Conservation (phyloP, 441 rosid genomes). For the Geranium incanum region DNA sequence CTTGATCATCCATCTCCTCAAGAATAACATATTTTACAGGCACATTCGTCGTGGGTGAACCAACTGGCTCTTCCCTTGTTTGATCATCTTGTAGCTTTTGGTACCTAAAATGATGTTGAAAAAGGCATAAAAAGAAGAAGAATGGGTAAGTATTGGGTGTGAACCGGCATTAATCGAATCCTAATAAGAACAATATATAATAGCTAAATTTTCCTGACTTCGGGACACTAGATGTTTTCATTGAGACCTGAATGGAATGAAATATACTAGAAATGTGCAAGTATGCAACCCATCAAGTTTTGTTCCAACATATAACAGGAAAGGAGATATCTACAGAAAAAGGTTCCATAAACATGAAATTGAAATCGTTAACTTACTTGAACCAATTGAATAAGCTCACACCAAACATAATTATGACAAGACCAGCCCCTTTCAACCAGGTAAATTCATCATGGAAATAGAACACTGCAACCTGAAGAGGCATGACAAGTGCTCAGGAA, state of each 20-base stretch:
- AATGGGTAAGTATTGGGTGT: not conserved
- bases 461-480: conserved; percentile 84
- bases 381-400: conserved; percentile 93
- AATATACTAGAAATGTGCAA: not conserved
- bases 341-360: not conserved
- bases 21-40: conserved; percentile 69
- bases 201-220: not conserved
- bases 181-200: not conserved
- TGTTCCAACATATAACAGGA: not conserved
- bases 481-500: conserved; percentile 11
- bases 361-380: conserved; percentile 60
- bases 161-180: not conserved
- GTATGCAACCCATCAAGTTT: not conserved
- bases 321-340: conserved; percentile 1
- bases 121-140: not conserved
- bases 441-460: conserved; percentile 92
- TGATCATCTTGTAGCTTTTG: conserved; percentile 51
- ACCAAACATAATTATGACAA: conserved; percentile 68
- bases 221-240: not conserved
- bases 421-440: conserved; percentile 87
- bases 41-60: conserved; percentile 24
- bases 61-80: conserved; percentile 27
- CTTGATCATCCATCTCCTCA: conserved; percentile 67
- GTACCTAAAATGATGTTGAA: conserved; percentile 37
- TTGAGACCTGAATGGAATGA: not conserved